phyloP scores from a whole-genome alignment of 2,329 filamentous ascomycete genomes.

The Ophiocordyceps polyrhachis-furcata region DNA sequence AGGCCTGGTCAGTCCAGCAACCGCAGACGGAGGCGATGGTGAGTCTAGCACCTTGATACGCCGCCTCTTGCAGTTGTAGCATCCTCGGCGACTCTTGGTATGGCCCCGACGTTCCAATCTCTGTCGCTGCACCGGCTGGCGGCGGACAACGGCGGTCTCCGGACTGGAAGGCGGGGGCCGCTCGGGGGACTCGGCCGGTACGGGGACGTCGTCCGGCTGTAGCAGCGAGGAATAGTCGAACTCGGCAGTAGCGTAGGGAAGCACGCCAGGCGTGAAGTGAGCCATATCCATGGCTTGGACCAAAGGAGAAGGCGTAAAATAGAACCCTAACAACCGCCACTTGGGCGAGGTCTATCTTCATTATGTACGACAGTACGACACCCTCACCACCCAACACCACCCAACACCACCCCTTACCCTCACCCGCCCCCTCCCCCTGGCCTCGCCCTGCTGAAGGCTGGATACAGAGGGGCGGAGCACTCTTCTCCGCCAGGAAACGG shows the following conservation, averaged over 20 bases:
- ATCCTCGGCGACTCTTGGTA: constrained; percentile 46
- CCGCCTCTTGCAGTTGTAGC: constrained; percentile 48
- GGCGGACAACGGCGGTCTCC: constrained; percentile 5
- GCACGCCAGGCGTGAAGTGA: constrained; percentile 9
- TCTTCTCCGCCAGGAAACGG: background rate
- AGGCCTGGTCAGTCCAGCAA: background rate
- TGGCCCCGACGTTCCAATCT: constrained; percentile 39
- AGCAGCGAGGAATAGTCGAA: constrained; percentile 23
- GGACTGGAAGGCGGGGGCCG: constrained; percentile 13
- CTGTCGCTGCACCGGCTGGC: constrained; percentile 13
- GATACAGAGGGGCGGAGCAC: too few species aligned
- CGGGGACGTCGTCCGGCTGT: constrained; percentile 7
- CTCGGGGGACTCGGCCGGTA: constrained; percentile 10
- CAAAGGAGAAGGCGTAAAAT: background rate
- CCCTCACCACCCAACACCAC: background rate
- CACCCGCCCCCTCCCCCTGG: background rate
- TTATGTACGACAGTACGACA: background rate
- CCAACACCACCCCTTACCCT: too few species aligned
- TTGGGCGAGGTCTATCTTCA: background rate
- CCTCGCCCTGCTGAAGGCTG: background rate
- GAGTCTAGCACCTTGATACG: constrained; percentile 37
- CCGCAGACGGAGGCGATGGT: background rate
- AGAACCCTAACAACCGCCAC: background rate
- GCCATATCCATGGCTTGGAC: constrained; percentile 13
- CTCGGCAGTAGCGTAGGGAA: constrained; percentile 13